Evolutionary conservation across 2,329 filamentous ascomycete species (phyloP).

Genomic region (Myriosclerotinia curreyana): DNA sequence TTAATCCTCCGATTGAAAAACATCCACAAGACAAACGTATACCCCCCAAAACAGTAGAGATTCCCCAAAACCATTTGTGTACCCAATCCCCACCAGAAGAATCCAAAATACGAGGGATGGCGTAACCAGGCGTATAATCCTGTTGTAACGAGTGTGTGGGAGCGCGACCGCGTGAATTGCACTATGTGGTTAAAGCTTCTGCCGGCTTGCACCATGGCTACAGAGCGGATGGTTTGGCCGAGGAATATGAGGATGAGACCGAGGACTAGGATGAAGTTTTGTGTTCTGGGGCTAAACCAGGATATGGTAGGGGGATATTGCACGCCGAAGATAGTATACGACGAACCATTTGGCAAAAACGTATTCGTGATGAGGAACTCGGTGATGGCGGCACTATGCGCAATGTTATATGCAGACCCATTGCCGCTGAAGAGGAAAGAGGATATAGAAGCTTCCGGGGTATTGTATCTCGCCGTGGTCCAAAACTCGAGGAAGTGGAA

Average conservation of each 20-base stretch:
- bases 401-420: constrained; percentile 78
- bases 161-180: constrained; percentile 63
- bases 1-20: constrained; percentile 76
- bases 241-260: constrained; percentile 63
- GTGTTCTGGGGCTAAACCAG: constrained; percentile 28
- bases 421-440: constrained; percentile 85
- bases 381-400: constrained; percentile 69
- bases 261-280: constrained; percentile 44
- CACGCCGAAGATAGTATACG: neutral
- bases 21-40: constrained; percentile 72
- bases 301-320: constrained; percentile 1
- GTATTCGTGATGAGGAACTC: constrained; percentile 66
- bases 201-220: constrained; percentile 86
- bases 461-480: constrained; percentile 83
- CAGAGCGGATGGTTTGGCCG: constrained; percentile 73
- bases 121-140: constrained; percentile 75
- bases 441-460: constrained; percentile 63
- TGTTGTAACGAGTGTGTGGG: constrained; percentile 76
- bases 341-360: constrained; percentile 48
- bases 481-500: constrained; percentile 99
- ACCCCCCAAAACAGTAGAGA: constrained; percentile 69
- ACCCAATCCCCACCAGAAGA: constrained; percentile 97
- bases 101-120: constrained; percentile 95
- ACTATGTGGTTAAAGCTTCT: constrained; percentile 90
- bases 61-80: constrained; percentile 92